phyloP scores from a whole-genome alignment of 345 rosid genomes.

The Hibiscus trionum region DNA sequence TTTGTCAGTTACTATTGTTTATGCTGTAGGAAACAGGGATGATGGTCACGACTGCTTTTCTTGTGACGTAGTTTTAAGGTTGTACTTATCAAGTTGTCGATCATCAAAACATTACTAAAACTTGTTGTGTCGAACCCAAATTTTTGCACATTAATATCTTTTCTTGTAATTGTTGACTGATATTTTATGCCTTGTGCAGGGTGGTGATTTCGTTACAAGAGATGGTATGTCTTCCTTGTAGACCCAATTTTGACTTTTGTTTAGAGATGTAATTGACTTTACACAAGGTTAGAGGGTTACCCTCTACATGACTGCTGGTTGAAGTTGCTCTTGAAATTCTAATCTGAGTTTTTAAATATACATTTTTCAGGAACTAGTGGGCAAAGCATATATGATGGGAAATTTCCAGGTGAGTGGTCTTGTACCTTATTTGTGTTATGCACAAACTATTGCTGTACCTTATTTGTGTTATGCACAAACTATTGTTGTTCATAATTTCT shows the following conservation, averaged over 20 bases:
- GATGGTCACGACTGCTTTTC: constrained; percentile 94
- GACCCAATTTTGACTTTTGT: not conserved
- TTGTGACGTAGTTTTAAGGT: constrained; percentile 99
- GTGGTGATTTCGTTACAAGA: constrained; percentile 82
- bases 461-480: not conserved
- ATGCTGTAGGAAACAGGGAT: constrained; percentile 99
- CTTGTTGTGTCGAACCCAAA: constrained; percentile 29
- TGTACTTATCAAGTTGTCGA: constrained; percentile 69
- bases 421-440: not conserved
- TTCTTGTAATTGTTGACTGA: constrained; percentile 24
- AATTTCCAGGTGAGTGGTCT: constrained; percentile 71
- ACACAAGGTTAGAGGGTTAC: not conserved
- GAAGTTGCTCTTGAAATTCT: not conserved
- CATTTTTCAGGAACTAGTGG: constrained; percentile 68
- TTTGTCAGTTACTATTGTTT: constrained; percentile 79
- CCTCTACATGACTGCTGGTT: not conserved
- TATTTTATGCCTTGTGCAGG: constrained; percentile 48
- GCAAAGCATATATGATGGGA: constrained; percentile 79
- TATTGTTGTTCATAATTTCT: constrained; percentile 1
- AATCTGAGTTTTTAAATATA: not conserved
- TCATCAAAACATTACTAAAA: constrained; percentile 46
- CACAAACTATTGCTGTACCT: not conserved
- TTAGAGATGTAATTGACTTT: not conserved
- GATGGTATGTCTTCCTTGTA: constrained; percentile 60
- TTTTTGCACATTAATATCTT: constrained; percentile 1